These are phyloP conservation scores for Calvatia gigantea DNA, from an alignment of 768 basidiomycete genomes.

Conservation along the genomic window DNA sequence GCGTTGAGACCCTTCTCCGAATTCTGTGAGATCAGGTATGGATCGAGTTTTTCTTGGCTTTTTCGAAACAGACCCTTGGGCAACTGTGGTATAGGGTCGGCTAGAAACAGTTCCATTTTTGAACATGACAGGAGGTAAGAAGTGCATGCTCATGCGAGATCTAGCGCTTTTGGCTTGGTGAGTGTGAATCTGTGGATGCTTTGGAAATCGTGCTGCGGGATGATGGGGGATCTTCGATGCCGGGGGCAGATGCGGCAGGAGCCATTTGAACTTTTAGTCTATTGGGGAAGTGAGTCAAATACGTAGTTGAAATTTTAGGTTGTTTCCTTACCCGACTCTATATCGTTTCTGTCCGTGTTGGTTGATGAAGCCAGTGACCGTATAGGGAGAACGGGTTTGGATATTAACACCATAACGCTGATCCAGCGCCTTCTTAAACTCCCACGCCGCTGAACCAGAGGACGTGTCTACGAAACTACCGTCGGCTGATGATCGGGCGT, in stretches of 20 bases:
- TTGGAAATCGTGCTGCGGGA: constrained; percentile 33
- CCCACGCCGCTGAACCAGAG: constrained; percentile 69
- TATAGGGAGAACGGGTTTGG: constrained; percentile 71
- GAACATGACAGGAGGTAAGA: constrained; percentile 48
- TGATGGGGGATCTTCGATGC: constrained; percentile 49
- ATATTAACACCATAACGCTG: constrained; percentile 62
- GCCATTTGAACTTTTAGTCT: constrained; percentile 63
- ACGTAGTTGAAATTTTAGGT: not conserved
- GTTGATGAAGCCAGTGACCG: constrained; percentile 79
- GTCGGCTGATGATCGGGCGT: constrained; percentile 41
- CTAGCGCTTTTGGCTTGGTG: constrained; percentile 48
- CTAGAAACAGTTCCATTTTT: constrained; percentile 30
- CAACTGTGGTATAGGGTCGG: constrained; percentile 25
- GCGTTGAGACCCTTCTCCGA: constrained; percentile 15
- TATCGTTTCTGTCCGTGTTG: constrained; percentile 77
- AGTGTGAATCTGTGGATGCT: constrained; percentile 32
- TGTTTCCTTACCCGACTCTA: constrained; percentile 64
- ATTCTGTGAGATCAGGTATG: constrained; percentile 53
- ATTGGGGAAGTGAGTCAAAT: constrained; percentile 10
- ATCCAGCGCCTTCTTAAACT: constrained; percentile 76
- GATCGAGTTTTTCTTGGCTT: constrained; percentile 74
- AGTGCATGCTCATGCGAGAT: constrained; percentile 69
- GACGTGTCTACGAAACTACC: constrained; percentile 79
- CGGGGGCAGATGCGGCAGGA: constrained; percentile 50
- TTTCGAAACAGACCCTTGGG: constrained; percentile 33